Base-by-base conservation (phyloP, 2,329 filamentous ascomycete genomes). In the Tolypocladium nubicola region DNA sequence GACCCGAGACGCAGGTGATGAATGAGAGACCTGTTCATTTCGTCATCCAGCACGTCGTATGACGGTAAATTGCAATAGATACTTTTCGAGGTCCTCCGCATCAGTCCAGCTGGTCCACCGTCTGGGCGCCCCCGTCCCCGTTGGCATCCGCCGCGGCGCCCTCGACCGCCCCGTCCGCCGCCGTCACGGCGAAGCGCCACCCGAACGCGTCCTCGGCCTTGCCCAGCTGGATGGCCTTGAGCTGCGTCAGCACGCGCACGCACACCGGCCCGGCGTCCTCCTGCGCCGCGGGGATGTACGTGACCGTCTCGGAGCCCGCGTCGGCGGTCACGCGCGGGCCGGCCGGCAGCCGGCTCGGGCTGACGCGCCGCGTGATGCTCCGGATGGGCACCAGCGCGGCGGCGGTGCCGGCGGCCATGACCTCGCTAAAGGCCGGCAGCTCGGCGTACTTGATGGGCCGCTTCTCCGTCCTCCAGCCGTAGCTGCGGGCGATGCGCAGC, bases 351-450 rank as follows among this genome's bases (percentile, higher is more conserved):
- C 54, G 40, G 23, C 40, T 60, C 54, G 21, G 16, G 19, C 4
- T 35, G n/a, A 33, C 61, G 49, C 77, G 81, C 66, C 91, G 84
- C 3, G 89, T 94, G 70, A 97, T 96, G 64, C 89, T 94, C 60
- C 88, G 88, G 72, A 97, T 94, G 1, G 93, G 93, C 3, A 97
- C 92, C 56, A 99, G 79, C 0, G 90, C 89, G 0, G 92, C 93
- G 0, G 93, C 93, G 0, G 93, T 97, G 1, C 93, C 93, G 3
- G 91, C 92, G 4, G 93, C 94, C 73, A 97, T 85, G 55, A 99
- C 86, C 73, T 97, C 93, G 54, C 67, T 70, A 64, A 82, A 82
- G 56, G 67, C 63, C 13, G 76, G 71, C 21, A 85, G 76, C 66
- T 86, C 83, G 21, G 71, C 64, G 68, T 84, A 85, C 72, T 79